These are phyloP conservation scores for Dysphania ambrosioides DNA, from an alignment of 148 eudicot species.

Conservation along the genomic window DNA sequence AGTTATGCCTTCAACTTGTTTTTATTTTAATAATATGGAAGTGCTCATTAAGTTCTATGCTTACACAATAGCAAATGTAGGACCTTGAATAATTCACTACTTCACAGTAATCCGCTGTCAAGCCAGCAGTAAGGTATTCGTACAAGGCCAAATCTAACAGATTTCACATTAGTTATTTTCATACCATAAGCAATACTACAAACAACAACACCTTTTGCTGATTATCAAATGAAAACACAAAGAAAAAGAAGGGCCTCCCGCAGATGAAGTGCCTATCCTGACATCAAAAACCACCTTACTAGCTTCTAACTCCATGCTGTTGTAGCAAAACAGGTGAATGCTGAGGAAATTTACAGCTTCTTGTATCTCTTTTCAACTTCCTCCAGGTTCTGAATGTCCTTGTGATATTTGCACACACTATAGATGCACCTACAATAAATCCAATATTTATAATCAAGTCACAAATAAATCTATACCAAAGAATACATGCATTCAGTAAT, in stretches of 20 bases:
- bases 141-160: not conserved
- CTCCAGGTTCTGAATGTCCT: conserved; percentile 78
- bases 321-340: not conserved
- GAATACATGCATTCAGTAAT: not conserved
- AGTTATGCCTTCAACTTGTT: no score
- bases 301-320: not conserved
- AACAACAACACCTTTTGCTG: not conserved
- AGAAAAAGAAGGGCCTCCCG: not conserved
- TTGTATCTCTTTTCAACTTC: conserved; percentile 92
- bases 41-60: no score
- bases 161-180: not conserved
- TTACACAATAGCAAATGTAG: no score
- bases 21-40: no score
- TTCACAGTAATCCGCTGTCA: not conserved
- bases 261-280: conserved; percentile 1
- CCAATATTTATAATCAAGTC: not conserved
- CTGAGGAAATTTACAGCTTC: conserved; percentile 46
- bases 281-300: not conserved
- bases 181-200: not conserved
- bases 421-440: conserved; percentile 59
- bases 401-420: conserved; percentile 74
- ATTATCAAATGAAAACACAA: not conserved
- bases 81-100: not conserved
- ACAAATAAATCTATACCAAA: not conserved
- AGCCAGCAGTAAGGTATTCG: not conserved